Base-by-base conservation (phyloP, 441 rosid species). In the Biscutella laevigata region DNA sequence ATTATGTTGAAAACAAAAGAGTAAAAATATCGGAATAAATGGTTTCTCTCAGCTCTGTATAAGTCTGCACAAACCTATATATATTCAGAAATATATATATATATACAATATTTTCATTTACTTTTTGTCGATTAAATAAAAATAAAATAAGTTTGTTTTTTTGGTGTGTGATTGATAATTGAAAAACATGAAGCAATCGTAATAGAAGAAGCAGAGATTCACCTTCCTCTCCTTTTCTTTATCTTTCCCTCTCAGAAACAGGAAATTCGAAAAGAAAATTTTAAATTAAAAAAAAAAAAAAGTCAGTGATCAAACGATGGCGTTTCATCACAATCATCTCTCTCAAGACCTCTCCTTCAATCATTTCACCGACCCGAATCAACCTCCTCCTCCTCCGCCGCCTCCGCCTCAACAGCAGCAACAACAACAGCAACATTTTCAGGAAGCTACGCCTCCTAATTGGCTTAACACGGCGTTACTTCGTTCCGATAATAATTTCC, bases 391-490 rank as follows among this genome's bases (percentile, higher is more conserved):
- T 42, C 71, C 75, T 4, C 70, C 51, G 7, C 86, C 56, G 3
- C 64, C 57, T 0, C 83, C 74, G 22, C 66, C 71, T n/a, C n/a
- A n/a, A n/a, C n/a, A n/a, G 0, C 65, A 11, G 2, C 78, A 37
- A 29, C 30, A 60, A 4, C 80, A 66, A 2, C 80, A 68, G 0
- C 83, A 73, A 30, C 79, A 64, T 21, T 69, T 73, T 33, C 59
- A 68, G 12, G 86, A 71, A 64, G 59, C 70, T 0, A 13, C 74
- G 15, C 80, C 77, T 24, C 95, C 95, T 8, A 88, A 73, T 53
- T 88, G 99, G 99, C 79, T 94, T 3, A 88, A 83, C 89, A 58
- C 77, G 1, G 96, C 98, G 12, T 86, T 83, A 45, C 89, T 86
- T 53, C 87, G 95, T 12, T 30, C 85, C 20, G 84, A 74, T 55